Percentiles rank a stretch among this genome's conserved stretches.
These are phyloP conservation scores for Immersiporthe knoxdaviesiana DNA, from an alignment of 2,329 filamentous ascomycete genomes.

Conservation along the genomic window DNA sequence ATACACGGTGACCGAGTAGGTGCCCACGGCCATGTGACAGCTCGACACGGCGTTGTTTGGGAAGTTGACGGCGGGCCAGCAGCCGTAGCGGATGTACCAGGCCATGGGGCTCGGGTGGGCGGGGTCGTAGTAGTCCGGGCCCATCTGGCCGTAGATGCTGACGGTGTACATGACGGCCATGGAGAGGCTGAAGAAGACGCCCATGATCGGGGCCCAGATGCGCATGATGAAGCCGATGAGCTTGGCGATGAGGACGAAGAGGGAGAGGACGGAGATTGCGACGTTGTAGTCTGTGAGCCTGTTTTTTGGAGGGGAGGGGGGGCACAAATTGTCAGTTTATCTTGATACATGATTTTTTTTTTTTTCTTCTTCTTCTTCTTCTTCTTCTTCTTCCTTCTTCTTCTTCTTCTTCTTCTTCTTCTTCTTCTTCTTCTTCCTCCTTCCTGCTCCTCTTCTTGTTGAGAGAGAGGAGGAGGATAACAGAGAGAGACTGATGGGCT, in stretches of 20 bases:
- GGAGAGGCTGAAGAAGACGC: constrained; percentile 58
- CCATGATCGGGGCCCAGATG: constrained; percentile 69
- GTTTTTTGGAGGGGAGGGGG: constrained; percentile 14
- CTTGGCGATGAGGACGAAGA: constrained; percentile 76
- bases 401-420: background rate
- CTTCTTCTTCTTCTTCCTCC: too few species aligned
- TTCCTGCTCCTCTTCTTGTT: background rate
- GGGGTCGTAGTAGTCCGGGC: constrained; percentile 72
- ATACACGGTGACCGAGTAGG: constrained; percentile 65
- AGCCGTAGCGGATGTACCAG: constrained; percentile 77
- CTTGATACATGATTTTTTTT: background rate
- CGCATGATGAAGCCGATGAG: constrained; percentile 71
- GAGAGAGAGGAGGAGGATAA: too few species aligned
- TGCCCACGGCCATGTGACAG: constrained; percentile 70
- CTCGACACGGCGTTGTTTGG: constrained; percentile 57
- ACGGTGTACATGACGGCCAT: constrained; percentile 66
- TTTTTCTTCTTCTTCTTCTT: background rate
- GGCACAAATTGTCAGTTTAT: constrained; percentile 27
- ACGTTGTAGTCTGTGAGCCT: constrained; percentile 78
- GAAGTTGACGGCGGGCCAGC: constrained; percentile 56
- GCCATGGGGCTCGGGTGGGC: constrained; percentile 63
- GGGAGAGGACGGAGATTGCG: constrained; percentile 73
- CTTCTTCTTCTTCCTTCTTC: background rate
- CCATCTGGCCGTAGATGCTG: constrained; percentile 71
- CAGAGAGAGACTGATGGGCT: constrained; percentile 32